Conservation (phyloP, 2,329 filamentous ascomycete species). For the Pseudopyricularia javanii region DNA sequence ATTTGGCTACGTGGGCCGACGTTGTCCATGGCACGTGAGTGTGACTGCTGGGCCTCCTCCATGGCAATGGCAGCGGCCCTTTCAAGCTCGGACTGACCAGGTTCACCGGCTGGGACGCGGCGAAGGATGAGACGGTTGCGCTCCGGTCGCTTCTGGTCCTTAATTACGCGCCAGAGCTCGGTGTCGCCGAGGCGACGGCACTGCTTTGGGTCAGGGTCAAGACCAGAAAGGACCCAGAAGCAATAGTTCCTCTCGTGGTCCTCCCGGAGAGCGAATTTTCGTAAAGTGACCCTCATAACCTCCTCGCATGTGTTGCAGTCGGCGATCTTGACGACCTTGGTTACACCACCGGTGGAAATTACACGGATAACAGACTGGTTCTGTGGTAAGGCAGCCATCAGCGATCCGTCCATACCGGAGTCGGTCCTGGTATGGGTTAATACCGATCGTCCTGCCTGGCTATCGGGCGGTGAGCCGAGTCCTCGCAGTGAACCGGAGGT, state of each 20-base stretch:
- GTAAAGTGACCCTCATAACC: slow-evolving; percentile 77
- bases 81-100: slow-evolving; percentile 74
- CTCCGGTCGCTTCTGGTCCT: slow-evolving; percentile 73
- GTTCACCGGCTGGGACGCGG: slow-evolving; percentile 85
- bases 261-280: slow-evolving; percentile 79
- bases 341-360: slow-evolving; percentile 82
- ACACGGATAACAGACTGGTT: slow-evolving; percentile 86
- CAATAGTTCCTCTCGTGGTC: slow-evolving; percentile 92
- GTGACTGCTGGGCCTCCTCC: slow-evolving; percentile 70
- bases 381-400: slow-evolving; percentile 73
- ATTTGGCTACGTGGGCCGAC: slow-evolving; percentile 68
- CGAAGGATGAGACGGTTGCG: slow-evolving; percentile 81
- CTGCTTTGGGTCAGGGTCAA: slow-evolving; percentile 69
- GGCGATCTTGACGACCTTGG: slow-evolving; percentile 87
- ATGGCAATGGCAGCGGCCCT: slow-evolving; percentile 79
- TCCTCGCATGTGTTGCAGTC: slow-evolving; percentile 87
- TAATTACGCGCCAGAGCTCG: slow-evolving; percentile 84
- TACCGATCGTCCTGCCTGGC: slow-evolving; percentile 45
- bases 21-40: slow-evolving; percentile 48
- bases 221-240: slow-evolving; percentile 83
- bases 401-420: slow-evolving; percentile 73
- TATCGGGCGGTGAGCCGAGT: slow-evolving; percentile 51
- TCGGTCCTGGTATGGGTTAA: slow-evolving; percentile 64
- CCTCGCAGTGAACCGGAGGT: slow-evolving; percentile 34
- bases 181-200: slow-evolving; percentile 75